phyloP scores from a whole-genome alignment of 2,329 filamentous ascomycete species.

The Fusarium musae region DNA sequence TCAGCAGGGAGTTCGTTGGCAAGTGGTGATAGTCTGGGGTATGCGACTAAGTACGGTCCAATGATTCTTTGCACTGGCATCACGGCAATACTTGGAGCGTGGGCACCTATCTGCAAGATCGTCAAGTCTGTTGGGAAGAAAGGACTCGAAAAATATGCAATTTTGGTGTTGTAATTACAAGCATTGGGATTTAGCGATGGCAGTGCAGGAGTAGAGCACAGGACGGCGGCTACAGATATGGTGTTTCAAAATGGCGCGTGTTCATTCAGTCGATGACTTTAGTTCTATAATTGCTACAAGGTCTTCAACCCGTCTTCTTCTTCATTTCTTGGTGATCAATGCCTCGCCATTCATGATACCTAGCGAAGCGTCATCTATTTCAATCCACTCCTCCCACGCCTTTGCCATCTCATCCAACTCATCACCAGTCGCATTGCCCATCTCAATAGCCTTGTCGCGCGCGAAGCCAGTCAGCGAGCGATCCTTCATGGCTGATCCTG shows the following conservation, averaged over 20 bases:
- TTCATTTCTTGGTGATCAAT: conserved; percentile 38
- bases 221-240: too few relatives aligned
- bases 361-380: conserved; percentile 43
- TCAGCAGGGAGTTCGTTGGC: conserved; percentile 38
- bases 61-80: conserved; percentile 50
- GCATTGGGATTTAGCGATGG: not conserved
- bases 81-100: conserved; percentile 47
- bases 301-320: not conserved
- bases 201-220: not conserved
- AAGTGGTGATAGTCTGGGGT: conserved; percentile 43
- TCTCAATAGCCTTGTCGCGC: conserved; percentile 40
- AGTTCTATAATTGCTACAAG: not conserved
- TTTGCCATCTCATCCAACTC: conserved; percentile 44
- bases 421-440: conserved; percentile 38
- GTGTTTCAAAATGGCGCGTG: not conserved
- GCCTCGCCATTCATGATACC: conserved; percentile 47
- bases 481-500: conserved; percentile 44
- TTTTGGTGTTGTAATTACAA: conserved; percentile 58
- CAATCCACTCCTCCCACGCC: conserved; percentile 45
- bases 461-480: conserved; percentile 40
- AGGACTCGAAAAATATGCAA: conserved; percentile 2
- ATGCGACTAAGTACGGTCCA: conserved; percentile 47
- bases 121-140: conserved; percentile 42
- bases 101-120: conserved; percentile 53
- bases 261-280: not conserved